Evolutionary conservation across 306 rosid genomes (phyloP).

Genomic region (Morella rubra): DNA sequence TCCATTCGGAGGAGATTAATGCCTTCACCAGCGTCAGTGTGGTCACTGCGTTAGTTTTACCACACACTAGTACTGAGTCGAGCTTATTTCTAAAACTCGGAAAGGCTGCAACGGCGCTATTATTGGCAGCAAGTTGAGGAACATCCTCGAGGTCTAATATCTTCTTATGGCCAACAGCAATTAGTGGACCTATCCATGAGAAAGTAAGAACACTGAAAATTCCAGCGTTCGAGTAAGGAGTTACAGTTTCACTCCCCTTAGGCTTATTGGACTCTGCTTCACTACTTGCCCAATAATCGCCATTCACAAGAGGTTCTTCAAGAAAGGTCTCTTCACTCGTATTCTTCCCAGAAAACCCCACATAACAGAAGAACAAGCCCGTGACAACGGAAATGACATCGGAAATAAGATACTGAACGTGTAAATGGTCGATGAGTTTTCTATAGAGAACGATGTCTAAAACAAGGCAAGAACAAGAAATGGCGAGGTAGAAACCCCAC

Average conservation of each 20-base stretch:
- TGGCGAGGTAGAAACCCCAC: slow-evolving; percentile 47
- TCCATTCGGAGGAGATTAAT: slow-evolving; percentile 39
- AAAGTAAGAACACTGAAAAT: slow-evolving; percentile 44
- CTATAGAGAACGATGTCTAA: slow-evolving; percentile 27
- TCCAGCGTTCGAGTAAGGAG: slow-evolving; percentile 48
- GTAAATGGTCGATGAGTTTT: slow-evolving; percentile 15
- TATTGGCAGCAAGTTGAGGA: slow-evolving; percentile 46
- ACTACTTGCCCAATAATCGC: slow-evolving; percentile 14
- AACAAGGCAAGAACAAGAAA: slow-evolving; percentile 39
- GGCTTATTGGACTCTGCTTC: slow-evolving; percentile 26
- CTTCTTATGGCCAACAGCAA: slow-evolving; percentile 43
- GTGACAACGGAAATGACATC: slow-evolving; percentile 34
- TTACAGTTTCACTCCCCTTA: slow-evolving; percentile 34
- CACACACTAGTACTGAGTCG: slow-evolving; percentile 34
- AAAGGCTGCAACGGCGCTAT: slow-evolving; percentile 34
- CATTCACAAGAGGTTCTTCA: slow-evolving; percentile 46
- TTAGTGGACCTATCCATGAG: slow-evolving; percentile 50
- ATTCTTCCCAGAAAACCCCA: slow-evolving; percentile 34
- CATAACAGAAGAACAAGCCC: slow-evolving; percentile 39
- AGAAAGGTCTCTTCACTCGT: slow-evolving; percentile 25
- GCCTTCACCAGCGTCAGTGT: slow-evolving; percentile 37
- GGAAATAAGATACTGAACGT: slow-evolving; percentile 33
- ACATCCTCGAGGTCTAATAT: slow-evolving; percentile 55
- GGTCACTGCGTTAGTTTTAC: slow-evolving; percentile 26
- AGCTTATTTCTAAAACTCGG: slow-evolving; percentile 37